Conservation (phyloP, 306 rosid genomes). For the Sindora glabra region DNA sequence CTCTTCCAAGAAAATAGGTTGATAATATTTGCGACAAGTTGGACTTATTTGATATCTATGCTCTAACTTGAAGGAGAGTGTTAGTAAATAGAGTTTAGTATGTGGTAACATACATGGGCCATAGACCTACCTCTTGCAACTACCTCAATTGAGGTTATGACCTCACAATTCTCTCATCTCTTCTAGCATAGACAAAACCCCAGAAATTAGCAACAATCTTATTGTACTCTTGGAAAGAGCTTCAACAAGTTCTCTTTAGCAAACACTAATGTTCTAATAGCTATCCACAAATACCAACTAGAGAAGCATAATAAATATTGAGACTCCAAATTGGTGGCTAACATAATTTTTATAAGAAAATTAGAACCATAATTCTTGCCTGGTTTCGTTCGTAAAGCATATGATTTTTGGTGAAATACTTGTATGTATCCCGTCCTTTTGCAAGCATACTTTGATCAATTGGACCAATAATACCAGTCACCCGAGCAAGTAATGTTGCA, state of each 20-base stretch:
- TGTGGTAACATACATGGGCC: too few relatives aligned
- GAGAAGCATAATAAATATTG: background rate
- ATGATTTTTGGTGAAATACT: conserved; percentile 89
- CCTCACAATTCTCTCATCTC: too few relatives aligned
- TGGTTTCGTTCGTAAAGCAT: conserved; percentile 99
- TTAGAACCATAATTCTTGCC: conserved; percentile 33
- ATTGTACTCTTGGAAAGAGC: background rate
- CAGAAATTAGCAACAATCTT: too few relatives aligned
- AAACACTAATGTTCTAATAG: background rate
- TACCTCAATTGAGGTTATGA: too few relatives aligned
- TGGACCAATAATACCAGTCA: conserved; percentile 81
- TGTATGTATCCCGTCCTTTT: conserved; percentile 87
- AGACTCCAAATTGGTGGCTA: background rate
- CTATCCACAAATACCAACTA: background rate
- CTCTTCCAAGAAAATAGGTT: too few relatives aligned
- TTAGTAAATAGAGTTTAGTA: too few relatives aligned
- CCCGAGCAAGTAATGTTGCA: conserved; percentile 89
- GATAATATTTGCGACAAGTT: too few relatives aligned
- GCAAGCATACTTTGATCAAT: conserved; percentile 86
- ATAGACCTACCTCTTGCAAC: too few relatives aligned
- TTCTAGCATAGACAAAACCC: too few relatives aligned
- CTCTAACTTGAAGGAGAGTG: too few relatives aligned
- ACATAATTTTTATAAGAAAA: background rate
- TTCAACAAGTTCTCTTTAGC: background rate
- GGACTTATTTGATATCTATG: too few relatives aligned